phyloP scores from a whole-genome alignment of 345 rosid species.

The Sisymbrium irio region DNA sequence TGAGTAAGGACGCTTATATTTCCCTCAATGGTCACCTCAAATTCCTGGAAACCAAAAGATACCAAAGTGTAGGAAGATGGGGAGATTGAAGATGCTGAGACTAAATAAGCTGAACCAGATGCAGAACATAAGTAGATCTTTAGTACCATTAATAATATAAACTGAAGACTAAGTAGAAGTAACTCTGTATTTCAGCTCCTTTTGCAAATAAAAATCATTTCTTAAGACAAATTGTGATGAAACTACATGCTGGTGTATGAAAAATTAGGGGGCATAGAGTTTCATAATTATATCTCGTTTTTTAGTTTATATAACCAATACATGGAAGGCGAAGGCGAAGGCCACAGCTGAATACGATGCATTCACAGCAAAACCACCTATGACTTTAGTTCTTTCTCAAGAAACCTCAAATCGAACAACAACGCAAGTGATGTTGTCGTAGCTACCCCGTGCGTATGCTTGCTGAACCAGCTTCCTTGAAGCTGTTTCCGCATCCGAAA shows the following conservation, averaged over 20 bases:
- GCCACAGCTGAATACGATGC: not conserved
- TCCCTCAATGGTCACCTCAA: slow-evolving; percentile 1
- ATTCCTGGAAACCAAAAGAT: slow-evolving; percentile 14
- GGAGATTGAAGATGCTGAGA: slow-evolving; percentile 25
- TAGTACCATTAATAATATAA: not conserved
- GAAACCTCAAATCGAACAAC: slow-evolving; percentile 63
- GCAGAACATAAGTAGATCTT: slow-evolving; percentile 1
- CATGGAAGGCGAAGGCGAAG: slow-evolving; percentile 12
- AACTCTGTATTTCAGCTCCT: not conserved
- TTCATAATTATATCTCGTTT: not conserved
- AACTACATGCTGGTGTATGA: not conserved
- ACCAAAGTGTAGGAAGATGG: too few species aligned
- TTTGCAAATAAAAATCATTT: not conserved
- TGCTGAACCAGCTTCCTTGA: slow-evolving; percentile 76
- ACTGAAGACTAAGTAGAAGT: not conserved
- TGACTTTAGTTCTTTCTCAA: not conserved
- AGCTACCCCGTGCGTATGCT: slow-evolving; percentile 88
- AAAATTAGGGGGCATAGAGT: not conserved
- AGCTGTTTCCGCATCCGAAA: slow-evolving; percentile 80
- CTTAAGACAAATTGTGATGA: slow-evolving; percentile 1
- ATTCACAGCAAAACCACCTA: not conserved
- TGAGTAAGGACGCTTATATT: not conserved
- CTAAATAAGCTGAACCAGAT: not conserved
- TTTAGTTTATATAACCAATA: not conserved
- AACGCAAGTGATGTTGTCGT: slow-evolving; percentile 90